phyloP scores from a whole-genome alignment of 2,329 filamentous ascomycete species.

The Pochonia chlamydosporia region DNA sequence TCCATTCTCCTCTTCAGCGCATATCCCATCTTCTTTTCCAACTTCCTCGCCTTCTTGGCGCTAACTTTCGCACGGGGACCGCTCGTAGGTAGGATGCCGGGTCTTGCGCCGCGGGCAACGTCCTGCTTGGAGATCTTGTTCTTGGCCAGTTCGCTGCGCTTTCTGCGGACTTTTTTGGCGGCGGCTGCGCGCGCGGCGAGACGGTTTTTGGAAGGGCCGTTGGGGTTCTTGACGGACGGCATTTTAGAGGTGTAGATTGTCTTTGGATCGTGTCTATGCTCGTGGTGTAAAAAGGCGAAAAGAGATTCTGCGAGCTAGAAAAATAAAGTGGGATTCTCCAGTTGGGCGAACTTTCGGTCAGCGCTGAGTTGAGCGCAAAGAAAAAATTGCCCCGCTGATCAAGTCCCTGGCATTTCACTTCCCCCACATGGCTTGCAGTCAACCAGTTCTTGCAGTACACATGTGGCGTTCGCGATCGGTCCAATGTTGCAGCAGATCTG shows the following conservation, averaged over 20 bases:
- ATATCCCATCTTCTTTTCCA: slow-evolving; percentile 47
- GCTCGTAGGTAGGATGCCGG: slow-evolving; percentile 49
- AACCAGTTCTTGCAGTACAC: too few relatives aligned
- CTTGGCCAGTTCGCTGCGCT: slow-evolving; percentile 32
- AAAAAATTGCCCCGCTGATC: too few relatives aligned
- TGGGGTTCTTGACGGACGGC: slow-evolving; percentile 54
- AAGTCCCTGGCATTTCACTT: too few relatives aligned
- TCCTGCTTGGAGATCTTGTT: slow-evolving; percentile 37
- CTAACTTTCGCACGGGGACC: slow-evolving; percentile 46
- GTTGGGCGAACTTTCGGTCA: neutral
- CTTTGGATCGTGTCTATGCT: neutral
- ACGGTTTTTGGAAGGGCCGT: slow-evolving; percentile 49
- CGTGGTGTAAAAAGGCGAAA: neutral
- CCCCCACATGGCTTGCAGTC: too few relatives aligned
- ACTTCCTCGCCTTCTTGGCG: slow-evolving; percentile 50
- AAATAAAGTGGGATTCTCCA: neutral
- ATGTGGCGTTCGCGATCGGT: too few relatives aligned
- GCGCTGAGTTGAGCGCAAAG: too few relatives aligned
- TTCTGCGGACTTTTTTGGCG: slow-evolving; percentile 36
- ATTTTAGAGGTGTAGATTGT: slow-evolving; percentile 23
- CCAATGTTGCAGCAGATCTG: too few relatives aligned
- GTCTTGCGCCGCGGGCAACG: slow-evolving; percentile 41
- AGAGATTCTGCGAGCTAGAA: too few relatives aligned
- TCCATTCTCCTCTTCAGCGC: slow-evolving; percentile 48
- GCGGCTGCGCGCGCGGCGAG: slow-evolving; percentile 39